phyloP scores from a whole-genome alignment of 169 alveolate genomes.

The Eimeria nieschulzi region DNA sequence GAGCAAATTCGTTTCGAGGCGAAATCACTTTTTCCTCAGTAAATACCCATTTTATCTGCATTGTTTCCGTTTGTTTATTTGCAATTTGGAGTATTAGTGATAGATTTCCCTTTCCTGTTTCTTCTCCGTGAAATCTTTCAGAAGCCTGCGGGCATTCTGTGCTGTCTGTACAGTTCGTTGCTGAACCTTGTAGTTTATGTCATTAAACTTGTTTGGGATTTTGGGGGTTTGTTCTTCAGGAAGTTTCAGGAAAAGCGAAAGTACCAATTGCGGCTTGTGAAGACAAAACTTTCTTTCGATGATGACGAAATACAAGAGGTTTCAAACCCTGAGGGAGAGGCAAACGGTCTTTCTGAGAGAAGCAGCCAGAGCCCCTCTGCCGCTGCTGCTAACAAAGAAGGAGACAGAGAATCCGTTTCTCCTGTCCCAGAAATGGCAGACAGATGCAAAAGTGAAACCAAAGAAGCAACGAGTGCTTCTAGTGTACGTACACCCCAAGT shows the following conservation, averaged over 20 bases:
- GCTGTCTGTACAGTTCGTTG: neutral
- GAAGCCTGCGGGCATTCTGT: no score
- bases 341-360: neutral
- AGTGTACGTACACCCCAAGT: neutral
- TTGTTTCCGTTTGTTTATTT: neutral
- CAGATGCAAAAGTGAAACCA: neutral
- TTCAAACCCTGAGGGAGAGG: neutral
- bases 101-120: neutral
- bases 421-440: no score
- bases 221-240: neutral
- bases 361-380: neutral
- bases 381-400: neutral
- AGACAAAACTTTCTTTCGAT: slow-evolving; percentile 62
- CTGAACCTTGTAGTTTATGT: neutral
- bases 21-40: slow-evolving; percentile 40
- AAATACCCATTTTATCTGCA: neutral
- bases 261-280: slow-evolving; percentile 15
- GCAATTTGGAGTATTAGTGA: neutral
- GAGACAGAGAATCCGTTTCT: no score
- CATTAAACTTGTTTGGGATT: no score
- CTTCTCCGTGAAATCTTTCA: neutral
- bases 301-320: slow-evolving; percentile 29
- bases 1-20: slow-evolving; percentile 60
- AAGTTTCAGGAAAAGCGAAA: slow-evolving; percentile 34
- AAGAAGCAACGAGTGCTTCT: neutral